A percentile compares a stretch with the other conserved stretches of the same genome.
These are phyloP conservation scores for Phytophthora foliorum DNA, from an alignment of 352 stramenopile genomes.

Conservation along the genomic window DNA sequence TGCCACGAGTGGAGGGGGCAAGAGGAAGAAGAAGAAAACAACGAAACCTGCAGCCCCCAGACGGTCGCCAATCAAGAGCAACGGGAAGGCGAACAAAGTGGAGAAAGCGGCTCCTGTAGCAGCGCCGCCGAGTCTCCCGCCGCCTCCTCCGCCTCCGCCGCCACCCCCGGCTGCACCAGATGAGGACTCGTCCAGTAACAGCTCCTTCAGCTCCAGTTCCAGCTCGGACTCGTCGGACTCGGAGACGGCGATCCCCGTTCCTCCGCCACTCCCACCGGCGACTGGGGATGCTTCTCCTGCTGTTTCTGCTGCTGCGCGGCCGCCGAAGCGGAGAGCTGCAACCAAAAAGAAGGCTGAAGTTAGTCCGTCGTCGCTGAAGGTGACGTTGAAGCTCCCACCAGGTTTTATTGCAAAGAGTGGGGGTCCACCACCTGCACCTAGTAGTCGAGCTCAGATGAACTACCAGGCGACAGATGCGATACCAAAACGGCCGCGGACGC, in stretches of 20 bases:
- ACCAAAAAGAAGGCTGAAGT: slow-evolving; percentile 43
- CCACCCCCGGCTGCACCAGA: slow-evolving; percentile 41
- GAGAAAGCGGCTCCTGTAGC: slow-evolving; percentile 11
- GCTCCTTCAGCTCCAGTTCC: slow-evolving; percentile 59
- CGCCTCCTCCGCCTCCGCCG: slow-evolving; percentile 39
- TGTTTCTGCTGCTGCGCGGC: slow-evolving; percentile 18
- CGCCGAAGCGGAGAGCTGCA: slow-evolving; percentile 31
- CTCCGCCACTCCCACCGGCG: slow-evolving; percentile 38
- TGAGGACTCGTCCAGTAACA: slow-evolving; percentile 56
- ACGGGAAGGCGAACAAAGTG: slow-evolving; percentile 34
- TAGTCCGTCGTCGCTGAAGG: slow-evolving; percentile 56
- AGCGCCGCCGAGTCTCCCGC: slow-evolving; percentile 33
- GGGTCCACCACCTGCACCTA: slow-evolving; percentile 5
- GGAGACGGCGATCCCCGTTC: slow-evolving; percentile 37
- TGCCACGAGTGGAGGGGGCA: slow-evolving; percentile 9
- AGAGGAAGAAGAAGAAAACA: slow-evolving; percentile 36
- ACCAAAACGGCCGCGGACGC: slow-evolving; percentile 46
- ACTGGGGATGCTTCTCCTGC: slow-evolving; percentile 4
- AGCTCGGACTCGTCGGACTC: slow-evolving; percentile 65
- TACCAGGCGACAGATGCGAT: slow-evolving; percentile 55
- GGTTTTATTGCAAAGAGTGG: slow-evolving; percentile 53
- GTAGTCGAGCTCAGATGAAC: slow-evolving; percentile 46
- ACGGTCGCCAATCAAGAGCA: slow-evolving; percentile 35
- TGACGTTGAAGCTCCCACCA: slow-evolving; percentile 67
- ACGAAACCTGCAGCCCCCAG: slow-evolving; percentile 26